phyloP scores from a whole-genome alignment of 257 asterid genomes.

The Solanum pinnatisectum region DNA sequence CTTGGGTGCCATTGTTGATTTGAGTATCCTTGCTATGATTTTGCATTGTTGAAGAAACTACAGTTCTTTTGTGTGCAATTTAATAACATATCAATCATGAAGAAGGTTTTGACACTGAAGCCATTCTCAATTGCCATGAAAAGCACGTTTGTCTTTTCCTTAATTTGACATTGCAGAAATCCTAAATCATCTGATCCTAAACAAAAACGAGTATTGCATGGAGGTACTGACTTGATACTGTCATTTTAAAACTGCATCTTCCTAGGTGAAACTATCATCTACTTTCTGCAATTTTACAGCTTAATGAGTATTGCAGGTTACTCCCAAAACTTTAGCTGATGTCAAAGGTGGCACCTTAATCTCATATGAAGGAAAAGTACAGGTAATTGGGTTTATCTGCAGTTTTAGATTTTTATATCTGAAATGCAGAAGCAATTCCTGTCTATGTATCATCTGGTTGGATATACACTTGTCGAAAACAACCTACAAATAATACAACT shows the following conservation, averaged over 20 bases:
- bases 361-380: slow-evolving; percentile 93
- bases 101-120: not conserved
- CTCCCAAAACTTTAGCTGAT: slow-evolving; percentile 97
- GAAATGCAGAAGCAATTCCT: not conserved
- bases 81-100: not conserved
- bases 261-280: not conserved
- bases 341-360: slow-evolving; percentile 99
- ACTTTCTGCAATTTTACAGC: not conserved
- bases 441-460: not conserved
- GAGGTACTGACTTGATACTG: slow-evolving; percentile 42
- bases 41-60: not conserved
- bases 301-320: slow-evolving; percentile 50
- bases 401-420: not conserved
- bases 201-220: slow-evolving; percentile 98
- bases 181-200: slow-evolving; percentile 68
- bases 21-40: slow-evolving; percentile 69
- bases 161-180: slow-evolving; percentile 62
- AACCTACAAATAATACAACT: not conserved
- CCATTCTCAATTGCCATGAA: not conserved
- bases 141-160: slow-evolving; percentile 20
- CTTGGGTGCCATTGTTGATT: slow-evolving; percentile 94
- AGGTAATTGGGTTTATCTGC: slow-evolving; percentile 32
- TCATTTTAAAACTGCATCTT: not conserved
- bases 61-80: not conserved
- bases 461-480: not conserved